Evolutionary conservation across 2,329 filamentous ascomycete species (phyloP).

Genomic region (Ophiostoma quercus): DNA sequence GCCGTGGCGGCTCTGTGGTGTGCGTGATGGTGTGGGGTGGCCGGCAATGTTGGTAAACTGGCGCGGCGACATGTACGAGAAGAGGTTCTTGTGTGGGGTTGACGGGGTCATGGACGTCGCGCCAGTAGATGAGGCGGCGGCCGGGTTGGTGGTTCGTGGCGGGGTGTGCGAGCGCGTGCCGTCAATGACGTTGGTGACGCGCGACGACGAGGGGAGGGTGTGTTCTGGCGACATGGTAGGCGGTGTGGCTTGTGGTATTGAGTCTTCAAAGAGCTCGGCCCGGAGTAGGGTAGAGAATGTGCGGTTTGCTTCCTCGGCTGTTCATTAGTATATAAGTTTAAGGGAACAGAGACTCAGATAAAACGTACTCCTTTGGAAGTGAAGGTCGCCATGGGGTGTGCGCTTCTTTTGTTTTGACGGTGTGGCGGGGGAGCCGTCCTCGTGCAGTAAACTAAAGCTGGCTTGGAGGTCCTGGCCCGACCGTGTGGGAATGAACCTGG

Average conservation of each 20-base stretch:
- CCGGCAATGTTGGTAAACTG: slow-evolving; percentile 65
- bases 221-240: slow-evolving; percentile 58
- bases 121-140: slow-evolving; percentile 35
- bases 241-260: slow-evolving; percentile 74
- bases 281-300: slow-evolving; percentile 85
- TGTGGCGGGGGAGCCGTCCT: slow-evolving; percentile 87
- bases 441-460: slow-evolving; percentile 85
- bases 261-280: slow-evolving; percentile 85
- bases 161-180: slow-evolving; percentile 75
- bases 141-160: slow-evolving; percentile 40
- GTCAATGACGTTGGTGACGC: slow-evolving; percentile 54
- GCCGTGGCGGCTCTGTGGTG: slow-evolving; percentile 80
- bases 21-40: slow-evolving; percentile 84
- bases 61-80: slow-evolving; percentile 77
- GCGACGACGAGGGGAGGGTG: slow-evolving; percentile 44
- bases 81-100: slow-evolving; percentile 95
- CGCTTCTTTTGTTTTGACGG: slow-evolving; percentile 81
- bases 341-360: too few relatives aligned
- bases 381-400: slow-evolving; percentile 79
- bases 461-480: slow-evolving; percentile 90
- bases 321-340: background rate
- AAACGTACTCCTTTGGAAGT: slow-evolving; percentile 77
- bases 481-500: slow-evolving; percentile 89
- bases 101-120: slow-evolving; percentile 79
- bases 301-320: slow-evolving; percentile 87